Base-by-base conservation (phyloP, 1,139 yeast genomes). In the Magnusiomyces sp. region DNA sequence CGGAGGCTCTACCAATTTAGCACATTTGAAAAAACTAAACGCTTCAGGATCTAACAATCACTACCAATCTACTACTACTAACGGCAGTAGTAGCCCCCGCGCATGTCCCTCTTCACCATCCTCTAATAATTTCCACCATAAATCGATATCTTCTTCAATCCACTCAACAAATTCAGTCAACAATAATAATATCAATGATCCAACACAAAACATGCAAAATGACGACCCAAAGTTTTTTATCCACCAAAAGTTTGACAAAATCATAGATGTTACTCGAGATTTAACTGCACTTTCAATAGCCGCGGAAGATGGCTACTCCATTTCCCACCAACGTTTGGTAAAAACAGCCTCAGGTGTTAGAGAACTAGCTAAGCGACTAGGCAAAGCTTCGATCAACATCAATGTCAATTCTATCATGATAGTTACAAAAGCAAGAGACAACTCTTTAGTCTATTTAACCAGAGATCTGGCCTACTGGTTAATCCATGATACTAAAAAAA, bases 261-360 rank as follows among this genome's bases (percentile, higher is more conserved):
- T 55, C 7, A 54, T 59, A 32, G 62, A 60, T 23, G 60, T 59
- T 2, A 48, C 56, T 14, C 36, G 48, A 2, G 57, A 52, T 11
- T 49, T 61, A 33, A 54, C 54, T 37, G 59, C 56, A 36, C 52
- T 61, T n/a, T 52, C 60, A 7, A 43, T 17, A 4, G 48, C 53
- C 5, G 20, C 53, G n/a, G 55, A 55, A 20, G 44, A 52, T 40
- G 40, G 53, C 40, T 27, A 55, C 14, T 45, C 52, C 27, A 45
- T 56, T 11, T 56, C 59, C 23, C 61, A 57, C 48, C 55, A 59
- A 29, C 49, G 53, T 19, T 48, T 58, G 34, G 64, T 92, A 2
- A 85, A 87, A 59, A 85, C 95, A 1, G 95, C 95, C 2, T 85
- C 87, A 58, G 94, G 92, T 1, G 95, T 87, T 1, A 73, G 95